Evolutionary conservation across 2,329 filamentous ascomycete genomes (phyloP).

Genomic region (Microascus cirrosus): DNA sequence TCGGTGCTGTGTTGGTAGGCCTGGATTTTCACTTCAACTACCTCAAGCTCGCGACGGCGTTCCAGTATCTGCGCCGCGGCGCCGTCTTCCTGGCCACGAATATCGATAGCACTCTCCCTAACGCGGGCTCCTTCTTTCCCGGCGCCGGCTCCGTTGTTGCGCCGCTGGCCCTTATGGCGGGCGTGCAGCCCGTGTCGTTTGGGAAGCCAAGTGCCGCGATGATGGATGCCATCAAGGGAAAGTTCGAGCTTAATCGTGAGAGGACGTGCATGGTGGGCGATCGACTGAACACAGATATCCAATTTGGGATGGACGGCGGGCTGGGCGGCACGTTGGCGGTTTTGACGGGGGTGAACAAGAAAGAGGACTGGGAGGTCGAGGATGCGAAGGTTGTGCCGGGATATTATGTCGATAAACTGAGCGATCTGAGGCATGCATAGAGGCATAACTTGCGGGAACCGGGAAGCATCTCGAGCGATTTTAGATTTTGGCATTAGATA

Average conservation of each 20-base stretch:
- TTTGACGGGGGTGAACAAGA: constrained; percentile 77
- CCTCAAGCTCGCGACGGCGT: constrained; percentile 74
- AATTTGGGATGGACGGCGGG: constrained; percentile 83
- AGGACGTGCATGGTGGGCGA: constrained; percentile 95
- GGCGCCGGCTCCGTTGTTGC: constrained; percentile 78
- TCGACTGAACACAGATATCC: constrained; percentile 87
- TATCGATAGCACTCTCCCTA: constrained; percentile 79
- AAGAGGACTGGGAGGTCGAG: constrained; percentile 68
- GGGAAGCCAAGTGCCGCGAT: constrained; percentile 97
- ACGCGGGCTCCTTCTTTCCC: constrained; percentile 73
- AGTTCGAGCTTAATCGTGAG: constrained; percentile 76
- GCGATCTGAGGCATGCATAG: constrained; percentile 47
- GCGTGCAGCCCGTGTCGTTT: constrained; percentile 58
- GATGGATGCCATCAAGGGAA: constrained; percentile 98
- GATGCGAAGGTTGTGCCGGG: constrained; percentile 60
- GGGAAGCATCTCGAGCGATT: not conserved
- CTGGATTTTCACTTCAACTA: constrained; percentile 95
- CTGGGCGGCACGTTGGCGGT: constrained; percentile 87
- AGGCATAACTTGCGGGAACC: constrained; percentile 7
- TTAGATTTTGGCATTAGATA: not conserved
- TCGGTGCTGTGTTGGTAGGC: constrained; percentile 80
- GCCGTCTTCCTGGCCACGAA: constrained; percentile 91
- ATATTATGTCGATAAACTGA: constrained; percentile 76
- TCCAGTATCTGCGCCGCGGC: constrained; percentile 74
- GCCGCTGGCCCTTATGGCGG: constrained; percentile 63